Evolutionary conservation across 2,329 filamentous ascomycete genomes (phyloP).

Genomic region (Epichloe uncinata): DNA sequence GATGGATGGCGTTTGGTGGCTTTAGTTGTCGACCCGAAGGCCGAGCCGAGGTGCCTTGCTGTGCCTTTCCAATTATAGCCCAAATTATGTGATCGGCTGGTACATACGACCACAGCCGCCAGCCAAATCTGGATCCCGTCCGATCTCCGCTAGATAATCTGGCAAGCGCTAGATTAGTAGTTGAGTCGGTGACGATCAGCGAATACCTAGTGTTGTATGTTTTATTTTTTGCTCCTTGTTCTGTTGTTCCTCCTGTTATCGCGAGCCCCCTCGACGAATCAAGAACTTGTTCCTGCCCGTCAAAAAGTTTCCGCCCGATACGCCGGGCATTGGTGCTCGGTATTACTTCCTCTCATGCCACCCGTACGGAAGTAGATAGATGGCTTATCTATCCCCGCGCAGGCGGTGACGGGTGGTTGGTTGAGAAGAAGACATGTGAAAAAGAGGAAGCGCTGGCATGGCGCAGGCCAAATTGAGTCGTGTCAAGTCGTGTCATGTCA

Average conservation of each 20-base stretch:
- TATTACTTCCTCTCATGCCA: too few relatives aligned
- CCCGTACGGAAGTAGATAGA: too few relatives aligned
- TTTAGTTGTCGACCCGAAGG: neutral
- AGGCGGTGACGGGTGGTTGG: neutral
- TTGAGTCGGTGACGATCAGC: neutral
- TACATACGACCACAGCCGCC: slow-evolving; percentile 11
- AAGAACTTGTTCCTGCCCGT: too few relatives aligned
- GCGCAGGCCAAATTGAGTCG: neutral
- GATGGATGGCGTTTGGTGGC: neutral
- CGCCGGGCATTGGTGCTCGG: too few relatives aligned
- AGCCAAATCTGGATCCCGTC: slow-evolving; percentile 10
- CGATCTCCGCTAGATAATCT: slow-evolving; percentile 9
- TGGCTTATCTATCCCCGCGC: too few relatives aligned
- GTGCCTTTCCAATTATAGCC: too few relatives aligned
- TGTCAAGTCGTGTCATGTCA: too few relatives aligned
- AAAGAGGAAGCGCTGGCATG: neutral
- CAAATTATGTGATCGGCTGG: too few relatives aligned
- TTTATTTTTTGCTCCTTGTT: neutral
- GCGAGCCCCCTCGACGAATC: too few relatives aligned
- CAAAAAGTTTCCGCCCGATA: too few relatives aligned
- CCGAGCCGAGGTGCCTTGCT: neutral
- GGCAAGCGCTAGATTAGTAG: slow-evolving; percentile 6
- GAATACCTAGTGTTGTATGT: slow-evolving; percentile 8
- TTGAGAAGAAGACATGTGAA: neutral
- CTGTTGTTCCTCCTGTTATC: neutral